Percentiles rank a stretch among this genome's conserved stretches.
These are phyloP conservation scores for Trichophyton schoenleinii DNA, from an alignment of 2,329 filamentous ascomycete species.

Conservation along the genomic window DNA sequence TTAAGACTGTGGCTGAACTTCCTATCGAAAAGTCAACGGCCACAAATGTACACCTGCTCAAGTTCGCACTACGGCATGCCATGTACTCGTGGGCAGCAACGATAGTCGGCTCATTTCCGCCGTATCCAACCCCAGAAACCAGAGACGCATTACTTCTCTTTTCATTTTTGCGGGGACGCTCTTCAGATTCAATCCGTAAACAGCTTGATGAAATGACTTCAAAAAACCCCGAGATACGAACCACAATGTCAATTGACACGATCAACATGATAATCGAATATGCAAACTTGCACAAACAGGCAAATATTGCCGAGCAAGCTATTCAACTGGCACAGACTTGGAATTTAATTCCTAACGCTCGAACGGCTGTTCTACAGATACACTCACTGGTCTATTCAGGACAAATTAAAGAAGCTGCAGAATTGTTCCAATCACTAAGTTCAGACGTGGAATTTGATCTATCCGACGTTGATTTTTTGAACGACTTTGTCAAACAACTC, in stretches of 20 bases:
- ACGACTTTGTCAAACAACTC: slow-evolving; percentile 43
- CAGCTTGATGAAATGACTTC: slow-evolving; percentile 58
- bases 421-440: slow-evolving; percentile 42
- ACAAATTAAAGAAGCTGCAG: slow-evolving; percentile 51
- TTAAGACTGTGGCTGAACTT: slow-evolving; percentile 54
- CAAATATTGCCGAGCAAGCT: slow-evolving; percentile 61
- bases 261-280: slow-evolving; percentile 66
- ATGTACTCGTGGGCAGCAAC: slow-evolving; percentile 50
- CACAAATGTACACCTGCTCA: slow-evolving; percentile 45
- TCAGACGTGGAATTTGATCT: slow-evolving; percentile 43
- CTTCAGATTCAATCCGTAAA: slow-evolving; percentile 57
- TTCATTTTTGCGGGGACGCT: slow-evolving; percentile 59
- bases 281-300: slow-evolving; percentile 57
- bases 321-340: slow-evolving; percentile 53
- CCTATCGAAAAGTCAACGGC: slow-evolving; percentile 35
- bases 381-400: slow-evolving; percentile 60
- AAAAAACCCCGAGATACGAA: slow-evolving; percentile 31
- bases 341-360: slow-evolving; percentile 53
- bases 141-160: slow-evolving; percentile 67
- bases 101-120: slow-evolving; percentile 41
- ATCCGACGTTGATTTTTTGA: slow-evolving; percentile 54
- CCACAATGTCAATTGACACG: slow-evolving; percentile 53
- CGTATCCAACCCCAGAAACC: slow-evolving; percentile 40
- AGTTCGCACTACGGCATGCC: slow-evolving; percentile 48
- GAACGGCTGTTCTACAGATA: slow-evolving; percentile 62